Evolutionary conservation across 768 basidiomycete genomes (phyloP), one percentile per base, ranked within the genome.

Genomic region (Psilocybe subaeruginosa): DNA sequence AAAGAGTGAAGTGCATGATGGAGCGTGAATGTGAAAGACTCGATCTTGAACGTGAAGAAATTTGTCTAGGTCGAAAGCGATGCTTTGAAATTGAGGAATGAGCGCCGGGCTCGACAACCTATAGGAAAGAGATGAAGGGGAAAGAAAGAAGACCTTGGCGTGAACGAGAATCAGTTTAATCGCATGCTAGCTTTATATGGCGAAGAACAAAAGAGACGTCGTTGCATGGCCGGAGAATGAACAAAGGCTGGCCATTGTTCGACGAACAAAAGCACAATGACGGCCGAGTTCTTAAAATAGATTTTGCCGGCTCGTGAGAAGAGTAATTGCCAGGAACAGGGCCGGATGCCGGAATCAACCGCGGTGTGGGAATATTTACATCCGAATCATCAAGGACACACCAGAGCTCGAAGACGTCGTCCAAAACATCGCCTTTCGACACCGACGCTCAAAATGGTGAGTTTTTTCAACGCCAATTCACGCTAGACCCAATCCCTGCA

Each of bases 381-480:
- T 64, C 75, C 74, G 73, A 73, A 37, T 47, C 64, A 35, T 45
- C 56, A 58, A 57, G 66, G 60, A 64, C 68, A 70, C 63, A 35
- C 58, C 69, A 64, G 68, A 70, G 54, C 52, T 69, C 63, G 65
- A 69, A 66, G 71, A 64, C 72, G 73, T 66, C 66, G 74, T 73
- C 73, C 72, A 69, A 71, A 66, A 70, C 74, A 77, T 72, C 76
- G 73, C 66, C 73, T 62, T 67, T 74, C 75, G 74, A 77, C 75
- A 67, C 60, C 71, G 68, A 69, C 68, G 69, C 69, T 69, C 71
- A 78, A 73, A 70, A 80, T 80, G 78, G 78, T 80, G 76, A 77
- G 78, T 66, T 60, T 58, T 58, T 60, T 60, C 60, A 60, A 54
- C 59, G 50, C 60, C 63, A 29, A 52, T 49, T 54, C 47, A 39